phyloP scores from a whole-genome alignment of 148 eudicot genomes.

The Mesembryanthemum crystallinum region DNA sequence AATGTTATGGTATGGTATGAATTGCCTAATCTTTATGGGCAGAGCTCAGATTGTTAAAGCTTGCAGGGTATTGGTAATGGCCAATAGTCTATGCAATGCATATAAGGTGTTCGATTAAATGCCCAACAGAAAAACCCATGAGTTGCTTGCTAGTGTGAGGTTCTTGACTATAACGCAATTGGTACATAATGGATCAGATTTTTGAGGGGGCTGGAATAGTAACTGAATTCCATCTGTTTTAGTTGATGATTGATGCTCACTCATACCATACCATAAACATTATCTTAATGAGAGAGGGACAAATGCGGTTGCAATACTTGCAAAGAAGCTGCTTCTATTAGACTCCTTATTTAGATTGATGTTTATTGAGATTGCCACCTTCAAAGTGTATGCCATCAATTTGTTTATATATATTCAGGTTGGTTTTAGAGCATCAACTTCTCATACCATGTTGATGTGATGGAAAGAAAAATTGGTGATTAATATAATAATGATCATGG shows the following conservation, averaged over 20 bases:
- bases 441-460: neutral
- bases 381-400: no score
- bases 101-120: constrained; percentile 18
- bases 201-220: neutral
- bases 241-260: no score
- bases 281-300: no score
- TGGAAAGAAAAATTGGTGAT: neutral
- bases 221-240: no score
- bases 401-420: no score
- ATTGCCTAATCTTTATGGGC: neutral
- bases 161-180: neutral
- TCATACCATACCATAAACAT: no score
- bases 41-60: no score
- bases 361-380: no score
- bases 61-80: neutral
- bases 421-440: neutral
- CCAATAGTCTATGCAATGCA: neutral
- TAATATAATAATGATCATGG: neutral
- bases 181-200: neutral
- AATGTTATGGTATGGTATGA: no score
- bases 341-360: no score
- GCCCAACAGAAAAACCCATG: neutral
- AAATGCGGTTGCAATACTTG: no score
- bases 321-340: no score
- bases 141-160: neutral